Base-by-base conservation (phyloP, 2,329 filamentous ascomycete genomes). In the Fusarium albosuccineum region DNA sequence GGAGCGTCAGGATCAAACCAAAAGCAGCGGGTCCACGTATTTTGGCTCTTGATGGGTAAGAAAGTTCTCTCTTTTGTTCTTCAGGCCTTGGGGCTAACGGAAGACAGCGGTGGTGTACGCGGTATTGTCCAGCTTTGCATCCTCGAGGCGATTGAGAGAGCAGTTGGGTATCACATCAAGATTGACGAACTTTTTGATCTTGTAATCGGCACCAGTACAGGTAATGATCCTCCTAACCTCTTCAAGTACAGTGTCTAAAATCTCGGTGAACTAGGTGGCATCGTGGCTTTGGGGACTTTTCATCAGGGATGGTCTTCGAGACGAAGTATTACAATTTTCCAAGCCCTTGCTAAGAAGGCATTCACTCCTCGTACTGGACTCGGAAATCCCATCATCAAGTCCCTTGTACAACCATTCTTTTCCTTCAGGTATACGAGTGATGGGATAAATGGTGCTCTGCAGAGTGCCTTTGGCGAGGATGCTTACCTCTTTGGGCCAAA, bases 131-230 rank as follows among this genome's bases (percentile, higher is more conserved):
- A 67, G 11, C 39, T 67, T 9, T 39, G 33, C 2, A 14, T 67
- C 9, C 26, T 67, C 3, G 26, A 29, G 4, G 22, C 40, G 27
- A 53, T 67, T 10, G 41, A 54, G 27, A 26, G 22, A 1, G 54
- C 55, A 5, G 44, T 63, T 2, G 53, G 53, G 0, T 54, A 51
- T 3, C 29, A 34, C 2, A 64, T 68, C 6, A 16, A 26, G 1
- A 59, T 68, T 16, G 16, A 64, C 10, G 57, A 66, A 17, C 60
- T 68, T 9, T 66, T 68, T 13, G 63, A 68, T 40, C 52, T 68
- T 1, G 63, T 66, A 0, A n/a, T 66, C 2, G 65, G 63, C 3
- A 66, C 65, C 10, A 66, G 65, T 11, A 68, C 65, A 26, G 64
- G 60, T 63, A 52, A 29, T 11, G 30, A 33, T 11, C 8, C 44